Evolutionary conservation across 495 filamentous ascomycete species (phyloP), one percentile per base, ranked within the genome.

Genomic region (Podospora tetraspora): DNA sequence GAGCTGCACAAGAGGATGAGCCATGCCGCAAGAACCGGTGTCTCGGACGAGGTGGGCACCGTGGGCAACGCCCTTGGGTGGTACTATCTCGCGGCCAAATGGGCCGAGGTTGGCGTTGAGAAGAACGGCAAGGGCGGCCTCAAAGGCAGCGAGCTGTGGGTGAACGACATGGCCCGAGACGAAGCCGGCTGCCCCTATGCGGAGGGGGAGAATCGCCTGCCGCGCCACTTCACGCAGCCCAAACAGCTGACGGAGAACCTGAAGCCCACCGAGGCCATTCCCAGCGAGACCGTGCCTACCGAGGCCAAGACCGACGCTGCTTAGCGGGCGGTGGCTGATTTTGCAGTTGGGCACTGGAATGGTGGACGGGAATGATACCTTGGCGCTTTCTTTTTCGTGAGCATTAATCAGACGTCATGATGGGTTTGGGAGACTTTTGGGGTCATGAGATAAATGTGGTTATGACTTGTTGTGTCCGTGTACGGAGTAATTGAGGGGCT

Each of bases 11-110:
- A 84, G 66, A 78, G 81, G 68, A 93, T 95, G 89, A 86, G 85
- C 73, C 62, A 85, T n/a, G 88, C 84, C 69, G 92, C 91, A 9
- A 75, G 78, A 24, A 79, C 71, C 2, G 86, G 89, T 71, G 90
- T 94, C 6, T 91, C 86, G 69, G 92, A 95, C 74, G 92, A 97
- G 74, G 91, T 95, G 12, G 86, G 89, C 61, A 96, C 92, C 0
- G 91, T 93, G 0, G 92, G 92, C 0, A 94, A 93, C 77, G 87
- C 88, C 19, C 77, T 94, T 27, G 84, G 79, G 68, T 96, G 92
- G 92, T 83, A 92, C 69, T 95, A 92, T 72, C 79, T 96, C 5
- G 88, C 88, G 0, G 84, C 88, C 68, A 89, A 85, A 74, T 81
- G 91, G 72, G 67, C 80, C 69, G 80, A 83, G 69, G 76, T 79